Evolutionary conservation across 2,329 filamentous ascomycete genomes (phyloP), one percentile per base, ranked within the genome.

Genomic region (Trichoderma sp.): DNA sequence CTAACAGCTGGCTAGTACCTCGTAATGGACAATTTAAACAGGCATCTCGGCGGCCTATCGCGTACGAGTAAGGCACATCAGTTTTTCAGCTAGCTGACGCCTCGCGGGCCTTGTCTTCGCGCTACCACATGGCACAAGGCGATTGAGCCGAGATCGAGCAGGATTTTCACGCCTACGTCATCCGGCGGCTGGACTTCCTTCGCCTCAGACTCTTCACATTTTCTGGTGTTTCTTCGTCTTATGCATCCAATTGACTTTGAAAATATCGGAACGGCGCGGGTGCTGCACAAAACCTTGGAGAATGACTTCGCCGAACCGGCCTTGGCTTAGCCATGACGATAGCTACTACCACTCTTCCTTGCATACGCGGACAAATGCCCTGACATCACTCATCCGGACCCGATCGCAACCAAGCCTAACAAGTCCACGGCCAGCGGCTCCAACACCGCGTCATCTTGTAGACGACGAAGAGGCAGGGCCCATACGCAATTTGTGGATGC

Each of bases 381-480:
- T 81, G 60, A 75, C 78, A 35, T 79, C 77, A 4, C 74, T 81
- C 61, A 80, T 80, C 70, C 74, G 79, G 53, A 80, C 73, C 50
- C 79, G 79, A 63, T 81, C 79, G 6, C 76, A 79, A 69, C 74
- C 75, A 67, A 77, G 73, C 71, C 68, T 78, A 67, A 64, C 71
- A 25, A 74, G 73, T 48, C 74, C 73, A 2, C 73, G 73, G 71
- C 71, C 71, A 15, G 68, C 74, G 6, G 54, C 69, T 34, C 54
- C 63, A 6, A 50, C 53, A 15, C 67, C 73, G 58, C 67, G 70
- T 37, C 45, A 72, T 61, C 70, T 67, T 29, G 64, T 71, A 5
- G 76, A 77, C 34, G 78, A 80, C 53, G 78, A 80, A 53, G 78
- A 80, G 63, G 58, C 72, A 10, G 74, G 70, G 45, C 39, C 54